Evolutionary conservation across 225 moss, liverwort and hornwort genomes (phyloP), one percentile per base, ranked within the genome.

Genomic region (Rhytidiadelphus loreus): DNA sequence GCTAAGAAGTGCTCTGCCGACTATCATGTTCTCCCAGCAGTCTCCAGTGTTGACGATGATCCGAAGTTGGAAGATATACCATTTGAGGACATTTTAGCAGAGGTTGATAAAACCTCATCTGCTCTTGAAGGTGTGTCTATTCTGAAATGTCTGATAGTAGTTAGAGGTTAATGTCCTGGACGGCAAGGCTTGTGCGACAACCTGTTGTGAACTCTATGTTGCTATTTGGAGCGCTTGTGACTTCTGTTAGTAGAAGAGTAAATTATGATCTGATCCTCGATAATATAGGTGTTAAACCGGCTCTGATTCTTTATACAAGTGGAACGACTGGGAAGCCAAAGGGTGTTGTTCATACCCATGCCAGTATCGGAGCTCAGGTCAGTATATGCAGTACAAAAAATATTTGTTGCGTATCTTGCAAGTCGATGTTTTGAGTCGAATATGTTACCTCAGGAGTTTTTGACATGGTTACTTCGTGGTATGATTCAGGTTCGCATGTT

Each of bases 291-390:
- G 89, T 89, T 43, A 85, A 94, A 75, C 94, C 95, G 86, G 97
- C 99, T 70, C 87, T 99, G 75, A 97, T 99, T 82, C 94, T 99
- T 68, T 99, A 99, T 74, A 99, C 99, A 32, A 99, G 99, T 92
- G 99, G 99, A 89, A 99, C 99, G 65, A 99, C 99, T 77, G 99
- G 99, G 56, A 96, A 95, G 89, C 99, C 99, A 33, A 99, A 99
- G 88, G 99, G 98, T 57, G 99, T 96, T 88, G 96, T 96, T 80
- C 97, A 99, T 88, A 97, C 99, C 76, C 96, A 97, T 84, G 94
- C 89, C 83, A 93, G 96, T 74, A 93, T 99, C 17, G 93, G 95
- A 89, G 94, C 97, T 89, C 98, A 98, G 98, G 98, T 97, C 39
- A 87, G 90, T 89, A 21, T 76, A 53, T 86, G 69, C 75, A 61